Evolutionary conservation across 1,284 basidiomycete genomes (phyloP), one percentile per base, ranked within the genome.

Genomic region (Austroboletus novae-zelandiae): DNA sequence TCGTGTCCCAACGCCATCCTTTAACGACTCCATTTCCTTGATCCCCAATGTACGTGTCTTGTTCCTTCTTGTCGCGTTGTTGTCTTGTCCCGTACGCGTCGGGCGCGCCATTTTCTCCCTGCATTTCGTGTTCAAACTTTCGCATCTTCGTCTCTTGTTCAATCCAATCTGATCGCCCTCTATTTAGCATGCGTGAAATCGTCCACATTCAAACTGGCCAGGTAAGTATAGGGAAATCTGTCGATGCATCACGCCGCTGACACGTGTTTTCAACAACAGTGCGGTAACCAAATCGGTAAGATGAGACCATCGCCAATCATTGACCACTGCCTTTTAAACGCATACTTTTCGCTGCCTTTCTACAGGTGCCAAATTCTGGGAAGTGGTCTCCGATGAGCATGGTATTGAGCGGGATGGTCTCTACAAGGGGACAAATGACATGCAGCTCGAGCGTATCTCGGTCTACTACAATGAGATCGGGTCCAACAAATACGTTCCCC

Each of bases 311-410:
- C 52, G 50, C 46, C 47, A 17, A 35, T 39, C 35, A 27, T n/a
- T 31, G 14, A 32, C 35, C 15, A 43, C 27, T 29, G 18, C 13
- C 17, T 35, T 14, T 10, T 29, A n/a, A 51, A 56, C 45, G 53
- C 53, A 49, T 51, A 30, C 29, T 50, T 48, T 27, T 45, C 45
- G 29, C 48, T 50, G 51, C 51, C 50, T 25, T 46, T 35, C 50
- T 60, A 25, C 57, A 90, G 89, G 90, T 88, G 90, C 92, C 80
- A 97, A 97, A 77, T 98, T 98, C 86, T 98, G 94, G 95, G 94
- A 90, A 74, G 94, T 93, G 64, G 86, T 98, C 69, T 95, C 93
- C 54, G 94, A 98, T 72, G 95, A 98, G 80, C 95, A 98, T 73
- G 93, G 93, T 68, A 94, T 98, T 72, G 91, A 91, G 73, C 79